A percentile compares a stretch with the other conserved stretches of the same genome.
Evolutionary conservation across 1,284 basidiomycete species (phyloP).

Genomic region (Xerocomus amazonicus): DNA sequence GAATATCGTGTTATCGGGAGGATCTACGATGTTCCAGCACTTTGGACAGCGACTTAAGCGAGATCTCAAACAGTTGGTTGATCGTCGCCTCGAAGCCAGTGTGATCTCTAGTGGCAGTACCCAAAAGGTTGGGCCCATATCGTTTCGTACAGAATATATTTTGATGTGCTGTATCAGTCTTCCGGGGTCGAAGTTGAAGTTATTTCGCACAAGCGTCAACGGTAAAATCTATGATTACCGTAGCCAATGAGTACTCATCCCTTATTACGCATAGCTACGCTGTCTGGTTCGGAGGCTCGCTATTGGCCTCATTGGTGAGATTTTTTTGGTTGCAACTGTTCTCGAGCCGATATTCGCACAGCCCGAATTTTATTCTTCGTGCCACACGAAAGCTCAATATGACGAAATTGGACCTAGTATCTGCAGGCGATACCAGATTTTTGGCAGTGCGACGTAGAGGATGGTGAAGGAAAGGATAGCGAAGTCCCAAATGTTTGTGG

Average conservation of each 20-base stretch:
- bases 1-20: slow-evolving; percentile 94
- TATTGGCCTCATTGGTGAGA: slow-evolving; percentile 82
- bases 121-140: slow-evolving; percentile 55
- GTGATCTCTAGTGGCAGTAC: slow-evolving; percentile 74
- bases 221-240: slow-evolving; percentile 42
- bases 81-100: slow-evolving; percentile 81
- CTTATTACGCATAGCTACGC: slow-evolving; percentile 60
- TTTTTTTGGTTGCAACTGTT: background rate
- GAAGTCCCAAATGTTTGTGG: background rate
- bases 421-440: slow-evolving; percentile 92
- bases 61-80: slow-evolving; percentile 92
- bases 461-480: no score
- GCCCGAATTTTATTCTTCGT: slow-evolving; percentile 97
- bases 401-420: slow-evolving; percentile 97
- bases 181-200: slow-evolving; percentile 96
- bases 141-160: background rate
- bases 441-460: slow-evolving; percentile 78
- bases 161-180: slow-evolving; percentile 50
- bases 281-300: slow-evolving; percentile 97
- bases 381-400: slow-evolving; percentile 96
- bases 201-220: slow-evolving; percentile 97
- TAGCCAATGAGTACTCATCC: slow-evolving; percentile 3
- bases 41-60: slow-evolving; percentile 95
- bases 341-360: slow-evolving; percentile 32
- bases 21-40: slow-evolving; percentile 98